These are phyloP conservation scores for Fusarium sp. DNA, from an alignment of 2,329 filamentous ascomycete genomes.

Conservation along the genomic window DNA sequence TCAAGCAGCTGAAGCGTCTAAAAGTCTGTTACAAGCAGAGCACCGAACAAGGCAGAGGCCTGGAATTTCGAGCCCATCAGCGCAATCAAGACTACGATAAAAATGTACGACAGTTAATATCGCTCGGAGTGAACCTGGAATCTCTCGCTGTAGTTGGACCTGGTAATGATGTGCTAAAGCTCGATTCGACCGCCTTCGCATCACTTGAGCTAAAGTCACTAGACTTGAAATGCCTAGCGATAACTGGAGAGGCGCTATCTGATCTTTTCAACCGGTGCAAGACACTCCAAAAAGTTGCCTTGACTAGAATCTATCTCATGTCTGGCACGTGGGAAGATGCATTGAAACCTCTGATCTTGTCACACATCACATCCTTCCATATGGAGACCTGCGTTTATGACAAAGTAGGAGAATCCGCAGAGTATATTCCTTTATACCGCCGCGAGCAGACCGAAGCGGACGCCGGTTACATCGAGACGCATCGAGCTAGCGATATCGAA, in stretches of 20 bases:
- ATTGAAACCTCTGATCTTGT: not conserved
- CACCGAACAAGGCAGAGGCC: not conserved
- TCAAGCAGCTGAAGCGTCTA: constrained; percentile 1
- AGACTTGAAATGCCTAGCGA: not conserved
- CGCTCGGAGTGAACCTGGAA: not conserved
- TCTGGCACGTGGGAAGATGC: constrained; percentile 1
- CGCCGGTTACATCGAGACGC: not conserved
- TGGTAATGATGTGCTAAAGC: not conserved
- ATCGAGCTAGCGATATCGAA: not conserved
- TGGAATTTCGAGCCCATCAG: not conserved
- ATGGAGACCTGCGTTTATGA: constrained; percentile 5
- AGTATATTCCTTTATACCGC: accelerated
- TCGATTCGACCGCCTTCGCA: not conserved
- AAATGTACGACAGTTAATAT: not conserved
- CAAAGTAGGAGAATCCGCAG: not conserved
- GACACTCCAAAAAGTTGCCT: not conserved
- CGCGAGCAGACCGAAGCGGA: not conserved
- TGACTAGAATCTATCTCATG: not conserved
- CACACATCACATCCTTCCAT: not conserved
- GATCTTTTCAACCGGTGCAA: not conserved
- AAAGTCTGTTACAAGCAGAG: not conserved
- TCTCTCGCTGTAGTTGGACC: not conserved
- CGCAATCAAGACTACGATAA: not conserved
- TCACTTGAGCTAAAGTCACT: not conserved
- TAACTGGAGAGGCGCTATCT: not conserved